phyloP scores from a whole-genome alignment of 257 asterid species.

The Nicotiana noctiflora region DNA sequence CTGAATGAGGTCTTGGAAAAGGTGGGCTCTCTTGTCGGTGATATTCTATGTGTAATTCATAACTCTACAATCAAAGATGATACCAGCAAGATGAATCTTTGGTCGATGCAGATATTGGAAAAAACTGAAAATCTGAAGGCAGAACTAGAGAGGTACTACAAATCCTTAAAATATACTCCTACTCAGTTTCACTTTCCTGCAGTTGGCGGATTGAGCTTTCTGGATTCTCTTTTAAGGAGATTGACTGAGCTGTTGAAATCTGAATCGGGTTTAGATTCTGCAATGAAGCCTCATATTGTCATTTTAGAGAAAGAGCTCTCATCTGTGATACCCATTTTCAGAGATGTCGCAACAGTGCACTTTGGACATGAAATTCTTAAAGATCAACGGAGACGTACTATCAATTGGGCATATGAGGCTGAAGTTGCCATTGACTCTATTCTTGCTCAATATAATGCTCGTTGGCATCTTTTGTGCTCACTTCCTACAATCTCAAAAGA shows the following conservation, averaged over 20 bases:
- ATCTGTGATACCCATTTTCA: neutral
- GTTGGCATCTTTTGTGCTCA: neutral
- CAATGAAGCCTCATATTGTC: neutral
- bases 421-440: neutral
- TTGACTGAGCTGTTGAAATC: neutral
- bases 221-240: neutral
- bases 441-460: neutral
- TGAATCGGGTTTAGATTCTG: neutral
- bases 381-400: neutral
- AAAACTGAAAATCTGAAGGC: neutral
- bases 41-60: neutral
- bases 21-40: neutral
- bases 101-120: neutral
- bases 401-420: neutral
- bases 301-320: neutral
- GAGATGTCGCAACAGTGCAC: neutral
- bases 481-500: neutral
- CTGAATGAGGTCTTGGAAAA: neutral
- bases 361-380: neutral
- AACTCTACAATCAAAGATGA: neutral
- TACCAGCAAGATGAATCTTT: neutral
- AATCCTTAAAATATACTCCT: too few species aligned
- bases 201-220: neutral
- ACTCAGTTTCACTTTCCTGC: too few species aligned
- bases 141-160: neutral